phyloP scores from a whole-genome alignment of 2,329 filamentous ascomycete species.

The Ciborinia camelliae region DNA sequence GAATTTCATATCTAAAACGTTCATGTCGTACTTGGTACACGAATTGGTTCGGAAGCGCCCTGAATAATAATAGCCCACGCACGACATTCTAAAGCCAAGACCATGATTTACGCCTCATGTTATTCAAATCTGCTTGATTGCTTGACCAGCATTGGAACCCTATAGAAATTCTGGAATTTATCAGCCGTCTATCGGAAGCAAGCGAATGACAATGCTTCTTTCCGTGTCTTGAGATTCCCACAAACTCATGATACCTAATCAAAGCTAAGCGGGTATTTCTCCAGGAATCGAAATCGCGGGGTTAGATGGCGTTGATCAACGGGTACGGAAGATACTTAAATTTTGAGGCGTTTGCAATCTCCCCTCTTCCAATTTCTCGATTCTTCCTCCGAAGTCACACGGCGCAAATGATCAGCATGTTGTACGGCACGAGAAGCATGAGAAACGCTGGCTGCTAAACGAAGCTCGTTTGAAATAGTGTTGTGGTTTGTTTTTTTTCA shows the following conservation, averaged over 20 bases:
- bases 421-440: background rate
- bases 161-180: background rate
- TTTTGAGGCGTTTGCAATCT: background rate
- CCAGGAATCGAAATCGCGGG: constrained; percentile 7
- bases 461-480: constrained; percentile 4
- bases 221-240: background rate
- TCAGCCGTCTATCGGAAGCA: constrained; percentile 1
- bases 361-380: background rate
- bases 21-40: constrained; percentile 4
- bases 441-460: background rate
- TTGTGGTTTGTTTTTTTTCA: constrained; percentile 6
- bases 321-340: background rate
- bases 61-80: background rate
- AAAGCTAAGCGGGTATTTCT: background rate
- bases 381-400: constrained; percentile 4
- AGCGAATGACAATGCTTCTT: background rate
- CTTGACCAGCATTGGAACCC: background rate
- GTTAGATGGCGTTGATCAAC: constrained; percentile 2
- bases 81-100: constrained; percentile 4
- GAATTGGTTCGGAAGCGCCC: constrained; percentile 4
- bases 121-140: background rate
- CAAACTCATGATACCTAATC: background rate
- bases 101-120: background rate
- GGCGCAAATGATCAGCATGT: constrained; percentile 1
- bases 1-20: background rate